A percentile compares a stretch with the other conserved stretches of the same genome.
Evolutionary conservation across 1,139 yeast species (phyloP).

Genomic region (Martiniozyma asiatica): DNA sequence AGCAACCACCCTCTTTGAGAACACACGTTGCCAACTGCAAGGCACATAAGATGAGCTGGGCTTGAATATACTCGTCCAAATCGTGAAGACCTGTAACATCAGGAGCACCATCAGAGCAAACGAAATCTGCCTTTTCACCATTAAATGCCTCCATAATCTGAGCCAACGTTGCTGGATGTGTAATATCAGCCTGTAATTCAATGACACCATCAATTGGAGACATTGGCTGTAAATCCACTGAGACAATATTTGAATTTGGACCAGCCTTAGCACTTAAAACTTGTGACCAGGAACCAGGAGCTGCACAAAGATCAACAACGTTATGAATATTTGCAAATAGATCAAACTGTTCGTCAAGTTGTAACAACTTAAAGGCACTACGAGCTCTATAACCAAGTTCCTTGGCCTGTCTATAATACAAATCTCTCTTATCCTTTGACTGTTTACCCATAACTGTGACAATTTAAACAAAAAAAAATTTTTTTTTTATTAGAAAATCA

Average conservation of each 20-base stretch:
- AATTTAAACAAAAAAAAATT: not conserved
- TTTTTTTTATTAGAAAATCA: not conserved
- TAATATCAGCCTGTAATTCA: conserved; percentile 89
- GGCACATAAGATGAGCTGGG: conserved; percentile 84
- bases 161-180: conserved; percentile 80
- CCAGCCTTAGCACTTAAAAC: conserved; percentile 46
- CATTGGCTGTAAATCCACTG: conserved; percentile 96
- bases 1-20: conserved; percentile 77
- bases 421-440: conserved; percentile 88
- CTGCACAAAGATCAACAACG: conserved; percentile 96
- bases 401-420: conserved; percentile 81
- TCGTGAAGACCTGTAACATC: conserved; percentile 97
- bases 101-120: conserved; percentile 96
- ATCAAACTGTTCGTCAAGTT: conserved; percentile 79
- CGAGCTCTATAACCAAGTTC: conserved; percentile 98
- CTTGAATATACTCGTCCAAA: conserved; percentile 91
- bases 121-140: conserved; percentile 89
- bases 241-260: conserved; percentile 60
- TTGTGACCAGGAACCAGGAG: conserved; percentile 99
- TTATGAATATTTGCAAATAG: conserved; percentile 61
- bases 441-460: conserved; percentile 66
- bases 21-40: conserved; percentile 82
- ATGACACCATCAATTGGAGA: conserved; percentile 84
- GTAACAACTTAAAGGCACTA: conserved; percentile 86
- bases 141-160: conserved; percentile 71